phyloP scores from a whole-genome alignment of 163 green algal genomes.

The Volvox carteri region DNA sequence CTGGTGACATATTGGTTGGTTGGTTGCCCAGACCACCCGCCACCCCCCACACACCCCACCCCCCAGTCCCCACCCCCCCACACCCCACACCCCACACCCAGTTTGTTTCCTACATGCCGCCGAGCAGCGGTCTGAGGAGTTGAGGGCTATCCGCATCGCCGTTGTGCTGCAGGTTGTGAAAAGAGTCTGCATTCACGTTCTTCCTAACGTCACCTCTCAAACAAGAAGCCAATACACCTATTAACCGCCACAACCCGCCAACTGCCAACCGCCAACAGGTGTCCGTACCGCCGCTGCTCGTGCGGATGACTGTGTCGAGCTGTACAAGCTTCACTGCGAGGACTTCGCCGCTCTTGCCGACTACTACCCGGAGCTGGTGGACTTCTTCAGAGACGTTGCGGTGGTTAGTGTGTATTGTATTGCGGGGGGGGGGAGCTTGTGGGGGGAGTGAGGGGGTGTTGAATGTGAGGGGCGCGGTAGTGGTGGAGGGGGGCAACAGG shows the following conservation, averaged over 20 bases:
- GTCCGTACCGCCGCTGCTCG: constrained; percentile 55
- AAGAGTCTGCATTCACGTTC: too few relatives aligned
- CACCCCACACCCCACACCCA: too few relatives aligned
- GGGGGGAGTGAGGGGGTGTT: background rate
- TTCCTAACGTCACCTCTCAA: too few relatives aligned
- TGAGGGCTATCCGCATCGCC: too few relatives aligned
- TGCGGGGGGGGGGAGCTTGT: background rate
- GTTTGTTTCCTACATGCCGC: too few relatives aligned
- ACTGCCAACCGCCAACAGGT: constrained; percentile 1
- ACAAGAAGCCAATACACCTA: too few relatives aligned
- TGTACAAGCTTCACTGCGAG: constrained; percentile 59
- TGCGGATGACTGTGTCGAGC: constrained; percentile 34
- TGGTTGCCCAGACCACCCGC: too few relatives aligned
- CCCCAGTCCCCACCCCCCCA: too few relatives aligned
- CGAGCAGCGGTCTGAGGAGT: too few relatives aligned
- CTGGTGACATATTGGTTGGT: too few relatives aligned
- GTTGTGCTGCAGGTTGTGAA: too few relatives aligned
- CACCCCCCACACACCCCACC: too few relatives aligned
- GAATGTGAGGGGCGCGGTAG: background rate
- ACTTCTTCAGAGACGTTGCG: constrained; percentile 54
- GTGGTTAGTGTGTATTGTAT: constrained; percentile 12
- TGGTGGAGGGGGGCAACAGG: background rate
- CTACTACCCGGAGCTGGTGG: constrained; percentile 54
- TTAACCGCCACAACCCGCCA: background rate
- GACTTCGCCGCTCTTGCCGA: constrained; percentile 56